Base-by-base conservation (phyloP, 495 filamentous ascomycete species). In the Trichoderma virens region DNA sequence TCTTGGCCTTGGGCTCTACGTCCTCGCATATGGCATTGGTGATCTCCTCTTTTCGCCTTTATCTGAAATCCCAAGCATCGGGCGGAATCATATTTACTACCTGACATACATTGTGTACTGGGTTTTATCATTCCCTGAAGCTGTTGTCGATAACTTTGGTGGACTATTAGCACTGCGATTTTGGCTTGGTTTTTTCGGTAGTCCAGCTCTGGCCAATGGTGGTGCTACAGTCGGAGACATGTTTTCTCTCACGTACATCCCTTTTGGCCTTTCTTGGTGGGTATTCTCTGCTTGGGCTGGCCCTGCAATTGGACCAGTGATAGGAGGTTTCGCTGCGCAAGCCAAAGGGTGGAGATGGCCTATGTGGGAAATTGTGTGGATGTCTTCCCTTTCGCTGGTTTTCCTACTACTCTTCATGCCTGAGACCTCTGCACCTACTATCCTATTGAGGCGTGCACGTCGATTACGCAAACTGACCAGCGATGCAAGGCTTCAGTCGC, bases 321-420 rank as follows among this genome's bases (percentile, higher is more conserved):
- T 51, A 20, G 45, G 45, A 51, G 45, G 45, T 25, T 51, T 51
- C 45, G 45, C 45, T n/a, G 45, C 45, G 5, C 45, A 51, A 51
- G 45, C 45, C 45, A 51, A 51, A 27, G 45, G 45, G 9, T 51
- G 45, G 45, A 20, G 45, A n/a, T 51, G 45, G 45, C 20, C 45
- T 7, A 51, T 51, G 45, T 51, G 45, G 45, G 45, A 51, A 25
- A 51, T 51, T 51, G 45, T 51, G 45, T 51, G 45, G 45, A 51
- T 51, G 45, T 20, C 45, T 8, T 51, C 45, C n/a, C 16, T 7
- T 1, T 0, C 45, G 9, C n/a, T 51, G 6, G 20, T 51, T 9
- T 7, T 51, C 2, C n/a, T 51, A 25, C 23, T 51, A 20, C 20
- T 51, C 4, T 51, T 51, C 20, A 51, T 51, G 45, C 45, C 45